Evolutionary conservation across 805 yeast genomes (phyloP).

Genomic region (Candida odintsovae): DNA sequence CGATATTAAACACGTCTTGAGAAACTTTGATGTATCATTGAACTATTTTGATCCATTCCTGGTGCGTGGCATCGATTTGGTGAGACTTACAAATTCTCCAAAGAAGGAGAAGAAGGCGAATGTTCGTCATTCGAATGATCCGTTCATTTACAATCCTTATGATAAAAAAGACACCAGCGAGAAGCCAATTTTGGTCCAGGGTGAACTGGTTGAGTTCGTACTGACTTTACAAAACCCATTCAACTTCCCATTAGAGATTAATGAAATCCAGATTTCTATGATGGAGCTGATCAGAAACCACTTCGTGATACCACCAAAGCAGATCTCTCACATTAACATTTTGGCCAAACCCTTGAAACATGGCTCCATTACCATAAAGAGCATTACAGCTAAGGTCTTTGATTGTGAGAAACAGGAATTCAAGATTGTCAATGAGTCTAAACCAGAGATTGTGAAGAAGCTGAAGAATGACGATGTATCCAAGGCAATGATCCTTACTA

Average conservation of each 20-base stretch:
- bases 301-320: slow-evolving; percentile 32
- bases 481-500: not conserved
- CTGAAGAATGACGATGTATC: slow-evolving; percentile 14
- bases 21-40: slow-evolving; percentile 21
- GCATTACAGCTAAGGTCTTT: slow-evolving; percentile 44
- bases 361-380: slow-evolving; percentile 46
- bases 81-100: slow-evolving; percentile 22
- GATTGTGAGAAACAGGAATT: slow-evolving; percentile 45
- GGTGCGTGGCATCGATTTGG: slow-evolving; percentile 43
- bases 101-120: slow-evolving; percentile 12
- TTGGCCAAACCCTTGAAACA: slow-evolving; percentile 41
- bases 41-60: slow-evolving; percentile 74
- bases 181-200: slow-evolving; percentile 41
- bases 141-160: slow-evolving; percentile 57
- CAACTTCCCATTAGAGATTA: slow-evolving; percentile 62
- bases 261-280: slow-evolving; percentile 36
- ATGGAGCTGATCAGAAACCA: slow-evolving; percentile 26
- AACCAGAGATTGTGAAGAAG: slow-evolving; percentile 20
- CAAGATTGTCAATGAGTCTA: slow-evolving; percentile 31
- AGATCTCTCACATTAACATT: slow-evolving; percentile 34
- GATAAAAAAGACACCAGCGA: slow-evolving; percentile 18
- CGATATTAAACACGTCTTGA: slow-evolving; percentile 27
- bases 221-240: slow-evolving; percentile 74
- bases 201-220: slow-evolving; percentile 55
- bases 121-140: slow-evolving; percentile 20